These are phyloP conservation scores for Saturnispora bothae DNA, from an alignment of 805 yeast species.

Conservation along the genomic window DNA sequence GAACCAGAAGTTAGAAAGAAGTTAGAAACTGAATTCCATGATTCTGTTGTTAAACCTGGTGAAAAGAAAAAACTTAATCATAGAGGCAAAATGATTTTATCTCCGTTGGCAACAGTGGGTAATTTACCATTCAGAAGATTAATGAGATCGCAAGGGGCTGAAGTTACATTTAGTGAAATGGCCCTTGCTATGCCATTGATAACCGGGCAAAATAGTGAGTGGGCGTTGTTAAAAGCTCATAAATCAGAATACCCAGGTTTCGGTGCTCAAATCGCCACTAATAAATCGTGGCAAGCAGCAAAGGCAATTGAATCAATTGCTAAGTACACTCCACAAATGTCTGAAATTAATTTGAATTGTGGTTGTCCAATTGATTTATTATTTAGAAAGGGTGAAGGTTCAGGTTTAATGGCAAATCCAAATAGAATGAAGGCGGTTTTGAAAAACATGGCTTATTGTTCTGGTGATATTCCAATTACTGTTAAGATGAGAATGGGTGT, in stretches of 20 bases:
- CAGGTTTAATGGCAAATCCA: conserved; percentile 85
- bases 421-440: conserved; percentile 68
- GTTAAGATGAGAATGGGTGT: conserved; percentile 91
- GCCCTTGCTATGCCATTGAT: conserved; percentile 77
- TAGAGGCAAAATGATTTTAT: conserved; percentile 69
- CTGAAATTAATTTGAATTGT: conserved; percentile 83
- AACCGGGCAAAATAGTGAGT: conserved; percentile 87
- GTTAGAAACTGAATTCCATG: conserved; percentile 46
- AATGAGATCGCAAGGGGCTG: conserved; percentile 86
- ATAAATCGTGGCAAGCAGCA: conserved; percentile 88
- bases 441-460: conserved; percentile 78
- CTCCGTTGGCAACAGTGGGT: conserved; percentile 97
- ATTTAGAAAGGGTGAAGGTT: conserved; percentile 93
- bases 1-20: conserved; percentile 23
- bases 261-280: conserved; percentile 88
- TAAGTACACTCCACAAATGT: conserved; percentile 42
- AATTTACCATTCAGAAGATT: conserved; percentile 90
- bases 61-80: conserved; percentile 74
- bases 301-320: conserved; percentile 80
- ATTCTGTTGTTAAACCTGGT: conserved; percentile 63
- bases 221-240: conserved; percentile 96
- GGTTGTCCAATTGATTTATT: conserved; percentile 97
- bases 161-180: conserved; percentile 92
- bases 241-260: conserved; percentile 71
- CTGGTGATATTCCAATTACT: conserved; percentile 87